phyloP scores from a whole-genome alignment of 2,329 filamentous ascomycete species.

The Colletotrichum echinochloae region DNA sequence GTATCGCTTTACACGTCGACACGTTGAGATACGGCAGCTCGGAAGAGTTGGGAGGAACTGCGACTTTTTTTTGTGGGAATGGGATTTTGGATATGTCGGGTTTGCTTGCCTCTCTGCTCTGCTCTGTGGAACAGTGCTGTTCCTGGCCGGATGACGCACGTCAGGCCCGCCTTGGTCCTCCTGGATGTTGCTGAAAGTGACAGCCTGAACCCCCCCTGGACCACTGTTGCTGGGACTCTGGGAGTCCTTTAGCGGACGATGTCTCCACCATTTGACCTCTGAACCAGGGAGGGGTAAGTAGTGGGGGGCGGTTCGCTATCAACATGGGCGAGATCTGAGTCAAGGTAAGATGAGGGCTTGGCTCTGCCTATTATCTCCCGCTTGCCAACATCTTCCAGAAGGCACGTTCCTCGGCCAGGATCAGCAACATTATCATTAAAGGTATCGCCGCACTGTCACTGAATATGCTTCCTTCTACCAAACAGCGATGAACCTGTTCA shows the following conservation, averaged over 20 bases:
- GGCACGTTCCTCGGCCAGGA: not conserved
- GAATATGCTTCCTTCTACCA: not conserved
- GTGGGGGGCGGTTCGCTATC: conserved; percentile 28
- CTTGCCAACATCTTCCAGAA: conserved; percentile 13
- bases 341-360: conserved; percentile 29
- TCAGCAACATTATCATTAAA: not conserved
- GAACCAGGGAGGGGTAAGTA: conserved; percentile 31
- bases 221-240: conserved; percentile 17
- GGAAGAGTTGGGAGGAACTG: conserved; percentile 29
- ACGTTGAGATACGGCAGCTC: not conserved
- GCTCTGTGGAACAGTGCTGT: conserved; percentile 13
- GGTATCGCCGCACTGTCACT: not conserved
- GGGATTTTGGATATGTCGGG: conserved; percentile 19
- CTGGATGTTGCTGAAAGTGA: conserved; percentile 33
- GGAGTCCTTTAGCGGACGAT: conserved; percentile 16
- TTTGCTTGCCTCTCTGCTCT: conserved; percentile 2
- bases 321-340: conserved; percentile 12
- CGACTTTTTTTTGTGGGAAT: conserved; percentile 33
- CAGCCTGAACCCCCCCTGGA: conserved; percentile 15
- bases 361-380: conserved; percentile 32
- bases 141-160: conserved; percentile 38
- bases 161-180: conserved; percentile 22
- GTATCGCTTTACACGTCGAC: not conserved
- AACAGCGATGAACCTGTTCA: not conserved
- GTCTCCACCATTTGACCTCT: conserved; percentile 28